Evolutionary conservation across 768 basidiomycete species (phyloP), one percentile per base, ranked within the genome.

Genomic region (Boletellus sp.): DNA sequence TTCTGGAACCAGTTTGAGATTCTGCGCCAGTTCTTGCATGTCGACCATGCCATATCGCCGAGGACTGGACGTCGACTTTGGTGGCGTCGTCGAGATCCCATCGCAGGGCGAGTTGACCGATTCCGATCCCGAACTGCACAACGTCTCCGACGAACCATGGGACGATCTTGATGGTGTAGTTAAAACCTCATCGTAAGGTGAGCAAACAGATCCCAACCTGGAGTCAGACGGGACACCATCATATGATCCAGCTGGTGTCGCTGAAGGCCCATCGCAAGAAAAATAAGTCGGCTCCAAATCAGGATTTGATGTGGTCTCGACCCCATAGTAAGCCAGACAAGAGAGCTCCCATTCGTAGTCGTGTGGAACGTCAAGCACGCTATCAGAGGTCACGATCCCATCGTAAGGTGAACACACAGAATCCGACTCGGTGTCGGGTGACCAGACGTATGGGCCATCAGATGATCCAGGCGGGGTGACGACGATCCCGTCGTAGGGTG

Each of bases 1-100:
- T 28, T 38, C 40, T 10, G 34, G 31, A 35, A 45, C 34, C 3
- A 24, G 51, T 19, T 35, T 23, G 36, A 53, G 17, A 13, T 16
- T 24, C 37, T 48, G 22, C 1, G 50, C 34, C 2, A 50, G n/a
- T 9, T 38, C 1, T 6, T 28, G 9, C 56, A 61, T 44, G 3
- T 54, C 52, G 1, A 38, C 50, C 31, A 59, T 40, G 1, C 57
- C 60, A 1, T 54, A 39, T 17, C 54, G 52, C 24, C 60, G 58
- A 9, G 8, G 36, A 17, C 36, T 11, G 5, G 19, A 7, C 8
- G 11, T 37, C 17, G 9, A 37, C 17, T 19, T 37, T 11, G 5
- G 28, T 17, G 42, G 28, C 19, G 42, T 33, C 12, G 24, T 19
- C 33, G 11, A 20, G 34, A 43, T 38, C 2, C 48, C 41, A 15